Evolutionary conservation across 768 basidiomycete genomes (phyloP), one percentile per base, ranked within the genome.

Genomic region (Trametes villosa): DNA sequence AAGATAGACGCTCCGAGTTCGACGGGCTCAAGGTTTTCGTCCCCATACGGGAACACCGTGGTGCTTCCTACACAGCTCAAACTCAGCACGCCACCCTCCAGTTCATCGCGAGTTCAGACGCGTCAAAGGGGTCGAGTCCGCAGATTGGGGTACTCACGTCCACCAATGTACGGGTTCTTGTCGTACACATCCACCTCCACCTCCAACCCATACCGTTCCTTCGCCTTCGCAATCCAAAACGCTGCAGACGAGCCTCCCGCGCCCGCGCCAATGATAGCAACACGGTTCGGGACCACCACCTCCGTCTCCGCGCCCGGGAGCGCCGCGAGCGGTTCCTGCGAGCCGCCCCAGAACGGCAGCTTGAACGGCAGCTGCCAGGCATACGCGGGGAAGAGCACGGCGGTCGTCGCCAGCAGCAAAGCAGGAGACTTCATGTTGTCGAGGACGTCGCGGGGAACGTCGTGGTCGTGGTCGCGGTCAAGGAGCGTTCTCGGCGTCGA

Each of bases 1-100:
- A 96, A 97, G 57, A 96, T 88, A n/a, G 87, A 89, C 0, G 88
- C 96, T 0, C 95, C 96, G 1, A 96, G 78, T 69, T 97, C 96
- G 26, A 92, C 74, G 24, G 87, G 84, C 26, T 81, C 79, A 18
- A 89, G 78, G 4, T 75, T 71, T 45, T 83, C 74, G 63, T 87
- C 82, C 49, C 75, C 75, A 71, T 94, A 86, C 6, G 94, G 94
- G 65, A 89, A 80, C 4, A 95, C 87, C 9, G 80, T 79, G 12
- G 86, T 94, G 71, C 88, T 91, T 44, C 94, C 93, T 96, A 67
- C 20, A 24, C 15, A 55, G 53, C 24, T 38, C 38, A 45, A 47
- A 20, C 7, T 54, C 12, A 54, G 53, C 30, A 18, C 17, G 4
- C 9, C 33, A n/a, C 30, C 18, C 2, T 22, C n/a, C n/a, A n/a